Evolutionary conservation across 208 protist species (phyloP).

Genomic region (Angomonas ambiguus): DNA sequence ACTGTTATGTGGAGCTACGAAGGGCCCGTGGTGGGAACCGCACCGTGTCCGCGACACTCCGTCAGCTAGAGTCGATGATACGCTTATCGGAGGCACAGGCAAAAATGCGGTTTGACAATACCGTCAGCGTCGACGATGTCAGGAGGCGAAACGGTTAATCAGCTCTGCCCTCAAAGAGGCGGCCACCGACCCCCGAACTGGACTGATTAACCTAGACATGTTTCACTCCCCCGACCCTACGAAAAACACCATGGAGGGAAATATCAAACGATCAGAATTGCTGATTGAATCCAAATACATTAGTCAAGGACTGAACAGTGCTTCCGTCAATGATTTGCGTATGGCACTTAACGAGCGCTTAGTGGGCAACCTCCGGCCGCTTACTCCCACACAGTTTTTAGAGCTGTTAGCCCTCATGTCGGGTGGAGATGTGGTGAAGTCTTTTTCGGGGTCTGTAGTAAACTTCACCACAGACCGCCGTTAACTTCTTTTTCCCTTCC

Average conservation of each 20-base stretch:
- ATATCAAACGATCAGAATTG: constrained; percentile 68
- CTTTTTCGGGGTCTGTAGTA: constrained; percentile 64
- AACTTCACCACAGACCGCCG: constrained; percentile 27
- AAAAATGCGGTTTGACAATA: constrained; percentile 84
- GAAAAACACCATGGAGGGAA: constrained; percentile 75
- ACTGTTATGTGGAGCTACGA: constrained; percentile 94
- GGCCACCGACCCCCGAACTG: constrained; percentile 83
- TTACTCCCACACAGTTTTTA: constrained; percentile 67
- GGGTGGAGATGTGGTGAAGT: constrained; percentile 71
- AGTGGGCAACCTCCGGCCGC: constrained; percentile 36
- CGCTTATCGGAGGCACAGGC: constrained; percentile 93
- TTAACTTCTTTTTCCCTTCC: background rate
- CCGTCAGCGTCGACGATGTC: constrained; percentile 84
- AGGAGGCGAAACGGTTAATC: constrained; percentile 90
- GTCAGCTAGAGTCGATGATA: constrained; percentile 99
- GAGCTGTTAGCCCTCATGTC: constrained; percentile 75
- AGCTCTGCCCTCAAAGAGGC: constrained; percentile 81
- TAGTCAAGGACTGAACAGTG: constrained; percentile 29
- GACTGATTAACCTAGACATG: constrained; percentile 86
- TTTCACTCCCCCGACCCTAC: constrained; percentile 81
- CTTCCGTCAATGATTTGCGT: constrained; percentile 63
- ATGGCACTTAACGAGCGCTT: constrained; percentile 65
- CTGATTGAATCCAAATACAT: constrained; percentile 53
- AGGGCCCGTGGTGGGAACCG: constrained; percentile 74
- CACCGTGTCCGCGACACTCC: constrained; percentile 96